Percentiles rank a stretch among this genome's conserved stretches.
Evolutionary conservation across 495 filamentous ascomycete genomes (phyloP).

Genomic region (Podospora didyma): DNA sequence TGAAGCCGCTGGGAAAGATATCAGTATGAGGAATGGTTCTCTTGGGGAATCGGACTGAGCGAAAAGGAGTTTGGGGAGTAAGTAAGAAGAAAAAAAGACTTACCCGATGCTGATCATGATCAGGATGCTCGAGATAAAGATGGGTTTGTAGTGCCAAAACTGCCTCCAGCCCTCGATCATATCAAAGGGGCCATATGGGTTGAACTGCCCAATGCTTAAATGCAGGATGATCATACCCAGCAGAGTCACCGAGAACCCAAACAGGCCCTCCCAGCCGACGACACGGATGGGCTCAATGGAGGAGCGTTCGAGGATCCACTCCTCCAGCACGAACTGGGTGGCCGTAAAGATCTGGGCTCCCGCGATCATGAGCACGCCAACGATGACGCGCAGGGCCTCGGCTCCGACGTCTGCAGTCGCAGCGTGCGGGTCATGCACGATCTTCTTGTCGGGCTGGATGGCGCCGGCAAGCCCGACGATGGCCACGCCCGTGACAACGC

Average conservation of each 20-base stretch:
- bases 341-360: constrained; percentile 95
- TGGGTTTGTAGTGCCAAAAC: constrained; percentile 61
- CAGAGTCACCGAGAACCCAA: constrained; percentile 82
- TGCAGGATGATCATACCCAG: constrained; percentile 78
- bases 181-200: constrained; percentile 85
- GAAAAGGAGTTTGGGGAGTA: constrained; percentile 11
- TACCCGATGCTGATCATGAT: constrained; percentile 98
- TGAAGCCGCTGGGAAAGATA: constrained; percentile 68
- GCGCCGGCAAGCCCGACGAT: constrained; percentile 86
- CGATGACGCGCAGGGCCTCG: constrained; percentile 65
- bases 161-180: constrained; percentile 77
- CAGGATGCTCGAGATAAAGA: constrained; percentile 70
- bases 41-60: too few species aligned
- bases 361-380: constrained; percentile 86
- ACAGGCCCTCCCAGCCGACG: constrained; percentile 94
- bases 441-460: constrained; percentile 63
- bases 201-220: constrained; percentile 66
- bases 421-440: constrained; percentile 23
- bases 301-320: constrained; percentile 88
- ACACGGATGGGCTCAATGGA: constrained; percentile 83
- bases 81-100: constrained; percentile 20
- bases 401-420: constrained; percentile 30
- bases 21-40: not conserved
- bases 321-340: constrained; percentile 92
- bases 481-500: constrained; percentile 84